Base-by-base conservation (phyloP, 805 yeast genomes). In the Saccharomycopsis sp. region DNA sequence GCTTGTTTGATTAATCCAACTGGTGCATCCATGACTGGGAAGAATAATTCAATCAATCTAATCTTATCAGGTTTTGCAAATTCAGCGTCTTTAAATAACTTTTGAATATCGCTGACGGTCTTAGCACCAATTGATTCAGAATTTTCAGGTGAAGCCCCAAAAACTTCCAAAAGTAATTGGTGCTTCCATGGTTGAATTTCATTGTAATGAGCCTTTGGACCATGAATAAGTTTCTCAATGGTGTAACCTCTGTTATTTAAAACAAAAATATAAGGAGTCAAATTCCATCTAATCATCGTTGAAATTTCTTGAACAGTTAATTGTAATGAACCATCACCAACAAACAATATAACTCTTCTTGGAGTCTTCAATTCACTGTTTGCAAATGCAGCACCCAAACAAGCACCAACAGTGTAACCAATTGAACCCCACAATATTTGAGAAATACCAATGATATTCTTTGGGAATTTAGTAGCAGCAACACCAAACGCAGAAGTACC, bases 281-380 rank as follows among this genome's bases (percentile, higher is more conserved):
- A 64, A 14, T 70, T 65, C 68, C 76, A 69, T 43, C 72, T 66
- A 34, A 75, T 57, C 72, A 76, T 74, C 21, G 82, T 73, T 4
- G 81, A 72, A 43, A 79, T 63, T 56, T 79, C 85, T 53, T 78
- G 82, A 26, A 74, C 81, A 0, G 85, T 77, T 55, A 79, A 66
- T 59, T 79, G 85, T 38, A 80, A 68, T 9, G 85, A 79, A 42
- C 85, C 85, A 55, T 79, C 85, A 52, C 85, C 85, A 34, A 79
- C 74, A 53, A 79, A 75, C 31, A 79, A 61, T 17, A 79, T 62
- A 20, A 77, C 81, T 55, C 85, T 63, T 44, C 67, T 67, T 20
- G 60, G 54, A 8, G 66, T 67, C 39, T 60, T 66, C 32, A 62
- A 53, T 9, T 79, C 85, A 44, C 66, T 65, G 9, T 72, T 71